phyloP scores from a whole-genome alignment of 2,329 filamentous ascomycete genomes.

The Didymella sp. region DNA sequence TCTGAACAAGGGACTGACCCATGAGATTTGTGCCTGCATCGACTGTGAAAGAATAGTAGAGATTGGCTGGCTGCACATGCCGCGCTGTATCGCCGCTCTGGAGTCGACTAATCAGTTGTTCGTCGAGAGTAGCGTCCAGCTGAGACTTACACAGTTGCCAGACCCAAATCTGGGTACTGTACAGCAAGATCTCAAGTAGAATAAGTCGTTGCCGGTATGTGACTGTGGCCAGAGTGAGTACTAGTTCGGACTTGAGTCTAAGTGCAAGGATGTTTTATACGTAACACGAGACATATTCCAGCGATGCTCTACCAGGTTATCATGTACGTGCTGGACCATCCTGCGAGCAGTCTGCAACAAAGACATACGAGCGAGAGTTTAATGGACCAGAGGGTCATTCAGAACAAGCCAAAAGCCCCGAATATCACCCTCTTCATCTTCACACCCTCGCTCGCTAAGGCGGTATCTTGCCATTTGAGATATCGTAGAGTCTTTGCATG shows the following conservation, averaged over 20 bases:
- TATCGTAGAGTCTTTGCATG: constrained; percentile 41
- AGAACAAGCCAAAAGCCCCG: constrained; percentile 48
- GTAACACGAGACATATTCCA: constrained; percentile 42
- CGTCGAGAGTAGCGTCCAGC: constrained; percentile 8
- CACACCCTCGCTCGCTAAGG: constrained; percentile 40
- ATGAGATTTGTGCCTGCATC: constrained; percentile 39
- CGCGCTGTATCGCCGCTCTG: constrained; percentile 6
- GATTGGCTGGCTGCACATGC: constrained; percentile 36
- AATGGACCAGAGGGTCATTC: constrained; percentile 50
- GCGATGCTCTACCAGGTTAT: constrained; percentile 47
- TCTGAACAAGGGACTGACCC: not conserved
- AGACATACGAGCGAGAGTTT: constrained; percentile 50
- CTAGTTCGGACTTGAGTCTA: too few relatives aligned
- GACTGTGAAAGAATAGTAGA: constrained; percentile 26
- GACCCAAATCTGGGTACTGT: constrained; percentile 21
- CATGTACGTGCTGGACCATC: constrained; percentile 34
- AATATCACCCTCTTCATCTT: constrained; percentile 49
- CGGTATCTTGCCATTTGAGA: constrained; percentile 27
- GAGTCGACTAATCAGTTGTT: not conserved
- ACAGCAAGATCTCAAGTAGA: constrained; percentile 47
- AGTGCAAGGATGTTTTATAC: constrained; percentile 2
- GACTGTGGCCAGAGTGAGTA: constrained; percentile 26
- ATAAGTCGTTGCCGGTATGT: constrained; percentile 45
- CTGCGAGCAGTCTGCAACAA: constrained; percentile 45
- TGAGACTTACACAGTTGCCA: constrained; percentile 20